Percentiles rank a stretch among this genome's conserved stretches.
phyloP scores from a whole-genome alignment of 2,329 filamentous ascomycete species.

The Trichoderma sp. region DNA sequence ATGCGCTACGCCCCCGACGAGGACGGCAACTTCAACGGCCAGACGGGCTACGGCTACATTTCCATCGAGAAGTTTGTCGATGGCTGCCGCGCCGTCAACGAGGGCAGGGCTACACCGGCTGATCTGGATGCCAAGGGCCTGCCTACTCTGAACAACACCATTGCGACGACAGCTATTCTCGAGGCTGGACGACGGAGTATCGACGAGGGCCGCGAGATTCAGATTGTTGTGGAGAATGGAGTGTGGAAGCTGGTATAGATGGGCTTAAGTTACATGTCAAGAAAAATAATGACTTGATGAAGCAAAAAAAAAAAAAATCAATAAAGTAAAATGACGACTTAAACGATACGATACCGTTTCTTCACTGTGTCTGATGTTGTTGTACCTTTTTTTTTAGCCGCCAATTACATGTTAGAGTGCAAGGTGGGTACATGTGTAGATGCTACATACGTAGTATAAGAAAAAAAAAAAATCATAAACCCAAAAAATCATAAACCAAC shows the following conservation, averaged over 20 bases:
- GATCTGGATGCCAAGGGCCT: slow-evolving; percentile 77
- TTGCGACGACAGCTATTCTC: slow-evolving; percentile 87
- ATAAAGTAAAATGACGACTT: not conserved
- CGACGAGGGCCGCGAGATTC: slow-evolving; percentile 75
- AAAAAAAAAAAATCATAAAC: not conserved
- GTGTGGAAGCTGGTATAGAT: slow-evolving; percentile 61
- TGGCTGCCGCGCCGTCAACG: slow-evolving; percentile 74
- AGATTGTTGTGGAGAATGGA: slow-evolving; percentile 64
- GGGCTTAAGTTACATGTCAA: not conserved
- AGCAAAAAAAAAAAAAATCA: not conserved
- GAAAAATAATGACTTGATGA: slow-evolving; percentile 18
- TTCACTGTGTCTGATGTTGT: not conserved
- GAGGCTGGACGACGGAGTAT: slow-evolving; percentile 82
- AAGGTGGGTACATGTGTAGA: not conserved
- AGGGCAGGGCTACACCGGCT: slow-evolving; percentile 66
- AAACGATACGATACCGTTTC: not conserved
- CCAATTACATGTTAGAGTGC: not conserved
- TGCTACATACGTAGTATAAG: too few relatives aligned
- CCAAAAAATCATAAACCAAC: not conserved
- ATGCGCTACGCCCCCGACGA: slow-evolving; percentile 94
- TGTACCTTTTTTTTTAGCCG: not conserved
- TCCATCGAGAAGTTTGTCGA: slow-evolving; percentile 97
- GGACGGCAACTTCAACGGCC: slow-evolving; percentile 89
- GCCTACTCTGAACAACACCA: slow-evolving; percentile 83
- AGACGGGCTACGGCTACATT: slow-evolving; percentile 89